Conservation (phyloP, 2,329 filamentous ascomycete species). For the Neonectria punicea region DNA sequence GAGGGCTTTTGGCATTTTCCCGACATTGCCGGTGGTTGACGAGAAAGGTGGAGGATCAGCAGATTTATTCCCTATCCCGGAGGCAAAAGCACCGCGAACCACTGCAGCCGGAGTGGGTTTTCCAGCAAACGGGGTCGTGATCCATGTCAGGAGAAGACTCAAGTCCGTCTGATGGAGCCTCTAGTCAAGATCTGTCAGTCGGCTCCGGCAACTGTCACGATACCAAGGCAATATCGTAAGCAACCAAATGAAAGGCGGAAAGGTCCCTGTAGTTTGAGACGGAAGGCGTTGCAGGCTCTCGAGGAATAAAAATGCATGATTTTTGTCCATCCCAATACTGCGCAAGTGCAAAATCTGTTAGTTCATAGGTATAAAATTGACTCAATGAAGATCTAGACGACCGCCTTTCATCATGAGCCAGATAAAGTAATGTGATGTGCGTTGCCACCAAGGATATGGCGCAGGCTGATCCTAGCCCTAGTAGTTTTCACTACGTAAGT, state of each 20-base stretch:
- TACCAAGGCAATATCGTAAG: not conserved
- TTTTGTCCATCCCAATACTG: not conserved
- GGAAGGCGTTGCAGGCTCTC: not conserved
- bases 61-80: not conserved
- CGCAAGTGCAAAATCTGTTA: not conserved
- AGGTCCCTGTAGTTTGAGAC: not conserved
- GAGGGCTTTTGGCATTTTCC: not conserved
- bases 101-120: not conserved
- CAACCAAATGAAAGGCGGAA: not conserved
- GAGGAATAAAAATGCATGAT: not conserved
- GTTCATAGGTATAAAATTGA: not conserved
- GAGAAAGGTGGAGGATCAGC: not conserved
- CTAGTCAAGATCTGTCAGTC: not conserved
- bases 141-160: not conserved
- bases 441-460: not conserved
- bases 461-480: not conserved
- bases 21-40: not conserved
- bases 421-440: not conserved
- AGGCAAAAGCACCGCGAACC: not conserved
- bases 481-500: not conserved
- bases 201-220: not conserved
- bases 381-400: not conserved
- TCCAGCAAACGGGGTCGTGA: not conserved
- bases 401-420: not conserved
- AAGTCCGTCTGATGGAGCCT: not conserved